Conservation (phyloP, 192 early-diverging fungal species). For the Mortierella alpina region DNA sequence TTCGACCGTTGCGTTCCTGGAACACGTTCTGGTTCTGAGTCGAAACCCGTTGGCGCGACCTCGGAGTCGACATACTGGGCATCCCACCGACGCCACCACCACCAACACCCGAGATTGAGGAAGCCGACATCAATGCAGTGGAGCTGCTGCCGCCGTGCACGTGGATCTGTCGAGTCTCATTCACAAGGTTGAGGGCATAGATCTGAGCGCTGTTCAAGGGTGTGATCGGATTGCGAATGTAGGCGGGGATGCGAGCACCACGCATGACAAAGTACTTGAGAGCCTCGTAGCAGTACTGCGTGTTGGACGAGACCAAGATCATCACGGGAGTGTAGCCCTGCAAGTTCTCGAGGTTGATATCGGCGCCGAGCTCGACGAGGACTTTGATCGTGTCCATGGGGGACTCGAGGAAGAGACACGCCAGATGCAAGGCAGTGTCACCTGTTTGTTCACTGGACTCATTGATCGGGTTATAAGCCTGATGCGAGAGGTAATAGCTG, state of each 20-base stretch:
- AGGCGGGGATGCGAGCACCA: conserved; percentile 41
- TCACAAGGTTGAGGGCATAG: conserved; percentile 37
- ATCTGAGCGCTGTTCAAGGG: conserved; percentile 36
- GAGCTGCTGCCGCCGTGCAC: not conserved
- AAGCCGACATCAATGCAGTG: not conserved
- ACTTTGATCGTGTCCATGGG: conserved; percentile 52
- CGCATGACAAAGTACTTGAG: conserved; percentile 47
- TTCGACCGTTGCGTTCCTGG: not conserved
- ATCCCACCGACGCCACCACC: not conserved
- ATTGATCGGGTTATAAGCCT: conserved; percentile 45
- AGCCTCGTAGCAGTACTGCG: conserved; percentile 44
- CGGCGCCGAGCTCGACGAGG: conserved; percentile 45
- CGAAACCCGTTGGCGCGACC: too few species aligned
- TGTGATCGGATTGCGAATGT: conserved; percentile 37
- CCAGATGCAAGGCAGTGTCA: conserved; percentile 37
- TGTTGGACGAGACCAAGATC: conserved; percentile 46
- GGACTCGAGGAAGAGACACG: conserved; percentile 41
- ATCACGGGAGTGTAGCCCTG: conserved; percentile 48
- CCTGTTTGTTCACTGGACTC: conserved; percentile 45
- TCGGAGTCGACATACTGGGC: not conserved
- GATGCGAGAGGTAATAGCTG: conserved; percentile 25
- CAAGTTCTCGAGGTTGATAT: conserved; percentile 49
- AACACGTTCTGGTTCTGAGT: not conserved
- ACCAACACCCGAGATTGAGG: not conserved
- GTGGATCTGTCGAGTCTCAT: conserved; percentile 15